These are phyloP conservation scores for Phytophthora palmivora DNA, from an alignment of 352 stramenopile genomes.

Conservation along the genomic window DNA sequence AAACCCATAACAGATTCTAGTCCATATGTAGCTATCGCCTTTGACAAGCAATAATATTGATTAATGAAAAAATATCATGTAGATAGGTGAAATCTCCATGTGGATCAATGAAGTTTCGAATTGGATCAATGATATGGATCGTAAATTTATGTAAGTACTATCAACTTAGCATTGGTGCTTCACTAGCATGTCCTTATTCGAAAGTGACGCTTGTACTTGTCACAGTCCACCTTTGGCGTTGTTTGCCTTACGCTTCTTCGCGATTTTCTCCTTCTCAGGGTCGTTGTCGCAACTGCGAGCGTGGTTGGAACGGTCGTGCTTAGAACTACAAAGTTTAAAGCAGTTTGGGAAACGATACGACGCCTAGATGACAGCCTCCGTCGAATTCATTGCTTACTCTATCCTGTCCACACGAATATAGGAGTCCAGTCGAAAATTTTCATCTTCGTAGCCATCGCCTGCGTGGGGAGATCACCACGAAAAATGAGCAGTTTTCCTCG, in stretches of 20 bases:
- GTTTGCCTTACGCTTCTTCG: background rate
- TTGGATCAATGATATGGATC: background rate
- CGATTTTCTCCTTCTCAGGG: background rate
- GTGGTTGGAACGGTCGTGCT: background rate
- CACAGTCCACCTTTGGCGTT: constrained; percentile 2
- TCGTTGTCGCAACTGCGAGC: background rate
- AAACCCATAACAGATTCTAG: no score
- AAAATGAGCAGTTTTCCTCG: background rate
- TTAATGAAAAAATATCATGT: no score
- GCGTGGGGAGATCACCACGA: background rate
- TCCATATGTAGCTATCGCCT: no score
- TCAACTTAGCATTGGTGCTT: background rate
- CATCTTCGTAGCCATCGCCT: background rate
- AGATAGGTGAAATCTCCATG: no score
- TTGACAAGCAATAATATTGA: no score
- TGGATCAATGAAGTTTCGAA: no score
- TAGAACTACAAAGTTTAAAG: background rate
- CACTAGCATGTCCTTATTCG: background rate
- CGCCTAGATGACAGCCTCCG: background rate
- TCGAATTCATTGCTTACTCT: background rate
- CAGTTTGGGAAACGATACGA: background rate
- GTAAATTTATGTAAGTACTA: no score
- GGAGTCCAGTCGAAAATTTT: background rate
- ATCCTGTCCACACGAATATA: background rate
- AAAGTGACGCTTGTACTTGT: background rate